A percentile compares a stretch with the other conserved stretches of the same genome.
Conservation (phyloP, 2,329 filamentous ascomycete species). For the Plectosphaerella cucumerina region DNA sequence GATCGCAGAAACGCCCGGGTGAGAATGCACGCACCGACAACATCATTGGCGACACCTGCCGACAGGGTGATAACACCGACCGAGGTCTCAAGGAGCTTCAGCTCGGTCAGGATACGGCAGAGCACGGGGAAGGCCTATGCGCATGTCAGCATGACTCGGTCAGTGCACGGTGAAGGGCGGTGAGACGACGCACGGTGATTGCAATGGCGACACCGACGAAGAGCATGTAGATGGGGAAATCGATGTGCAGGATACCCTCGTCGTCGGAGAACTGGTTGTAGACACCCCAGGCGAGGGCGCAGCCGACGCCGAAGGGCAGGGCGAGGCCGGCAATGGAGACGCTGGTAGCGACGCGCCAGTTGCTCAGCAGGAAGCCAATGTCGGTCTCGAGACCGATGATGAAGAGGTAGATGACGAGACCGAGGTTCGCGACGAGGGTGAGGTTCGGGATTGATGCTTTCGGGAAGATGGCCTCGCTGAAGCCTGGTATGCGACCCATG, state of each 20-base stretch:
- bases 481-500: conserved; percentile 80
- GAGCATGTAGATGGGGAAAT: conserved; percentile 52
- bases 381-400: conserved; percentile 86
- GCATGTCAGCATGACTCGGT: conserved; percentile 23
- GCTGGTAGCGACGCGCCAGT: conserved; percentile 74
- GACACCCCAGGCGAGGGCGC: conserved; percentile 74
- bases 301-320: conserved; percentile 77
- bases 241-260: conserved; percentile 31
- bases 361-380: conserved; percentile 68
- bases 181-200: conserved; percentile 59
- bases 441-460: conserved; percentile 68
- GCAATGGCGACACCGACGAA: conserved; percentile 93
- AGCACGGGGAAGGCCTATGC: conserved; percentile 71
- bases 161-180: not conserved
- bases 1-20: conserved; percentile 1
- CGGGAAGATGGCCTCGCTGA: conserved; percentile 74
- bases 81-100: conserved; percentile 77
- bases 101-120: conserved; percentile 86
- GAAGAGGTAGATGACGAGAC: conserved; percentile 81
- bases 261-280: conserved; percentile 65
- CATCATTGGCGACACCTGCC: conserved; percentile 90
- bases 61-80: conserved; percentile 87
- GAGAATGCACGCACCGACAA: conserved; percentile 33
- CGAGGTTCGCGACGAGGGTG: conserved; percentile 74
- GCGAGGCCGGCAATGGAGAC: conserved; percentile 78